Percentiles rank a stretch among this genome's conserved stretches.
These are phyloP conservation scores for Stereum hirsutum DNA, from an alignment of 1,284 basidiomycete species.

Conservation along the genomic window DNA sequence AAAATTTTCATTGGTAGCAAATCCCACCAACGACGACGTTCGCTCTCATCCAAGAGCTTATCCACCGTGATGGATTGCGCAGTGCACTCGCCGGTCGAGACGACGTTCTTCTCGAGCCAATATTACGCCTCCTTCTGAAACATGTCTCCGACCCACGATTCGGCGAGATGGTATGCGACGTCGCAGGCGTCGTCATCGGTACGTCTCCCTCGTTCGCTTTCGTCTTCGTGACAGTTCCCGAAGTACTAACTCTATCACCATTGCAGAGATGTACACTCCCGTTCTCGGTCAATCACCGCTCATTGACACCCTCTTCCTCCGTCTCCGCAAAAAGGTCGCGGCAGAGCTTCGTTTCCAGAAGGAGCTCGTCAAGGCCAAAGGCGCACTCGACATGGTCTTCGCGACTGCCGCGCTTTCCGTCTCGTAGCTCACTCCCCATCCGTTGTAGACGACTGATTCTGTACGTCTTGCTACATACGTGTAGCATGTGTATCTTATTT, in stretches of 20 bases:
- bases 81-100: conserved; percentile 87
- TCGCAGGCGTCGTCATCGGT: conserved; percentile 82
- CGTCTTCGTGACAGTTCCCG: conserved; percentile 2
- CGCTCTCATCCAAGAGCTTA: conserved; percentile 88
- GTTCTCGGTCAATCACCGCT: conserved; percentile 91
- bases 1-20: conserved; percentile 32
- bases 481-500: no score
- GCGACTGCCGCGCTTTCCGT: conserved; percentile 44
- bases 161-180: conserved; percentile 80
- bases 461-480: not conserved
- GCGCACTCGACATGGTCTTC: conserved; percentile 91
- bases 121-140: conserved; percentile 79
- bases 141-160: conserved; percentile 89
- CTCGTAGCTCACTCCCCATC: conserved; percentile 4
- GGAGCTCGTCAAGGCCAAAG: conserved; percentile 78
- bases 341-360: conserved; percentile 89
- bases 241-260: conserved; percentile 6
- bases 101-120: conserved; percentile 89
- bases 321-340: conserved; percentile 75
- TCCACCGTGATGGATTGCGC: conserved; percentile 85
- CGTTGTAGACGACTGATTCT: not conserved
- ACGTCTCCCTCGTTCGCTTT: conserved; percentile 23
- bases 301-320: conserved; percentile 82
- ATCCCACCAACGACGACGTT: conserved; percentile 83
- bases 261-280: conserved; percentile 81